A percentile compares a stretch with the other conserved stretches of the same genome.
Evolutionary conservation across 805 yeast genomes (phyloP).

Genomic region (Yarrowia keelungensis): DNA sequence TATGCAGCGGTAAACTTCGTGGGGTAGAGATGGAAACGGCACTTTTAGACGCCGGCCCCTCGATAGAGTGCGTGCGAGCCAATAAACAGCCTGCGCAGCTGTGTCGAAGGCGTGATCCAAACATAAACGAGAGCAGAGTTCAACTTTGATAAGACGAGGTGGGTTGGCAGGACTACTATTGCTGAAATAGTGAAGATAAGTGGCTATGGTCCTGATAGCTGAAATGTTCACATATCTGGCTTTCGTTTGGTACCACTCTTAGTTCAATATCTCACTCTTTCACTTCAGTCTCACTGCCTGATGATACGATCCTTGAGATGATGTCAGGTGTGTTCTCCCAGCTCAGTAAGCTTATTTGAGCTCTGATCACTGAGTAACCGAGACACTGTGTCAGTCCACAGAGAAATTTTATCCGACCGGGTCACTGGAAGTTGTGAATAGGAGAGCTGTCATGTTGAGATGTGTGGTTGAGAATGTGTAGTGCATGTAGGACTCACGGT

Average conservation of each 20-base stretch:
- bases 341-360: background rate
- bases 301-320: background rate
- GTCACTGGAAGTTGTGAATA: no score
- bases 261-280: no score
- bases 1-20: background rate
- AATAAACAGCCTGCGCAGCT: background rate
- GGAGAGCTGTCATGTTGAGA: no score
- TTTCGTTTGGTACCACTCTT: no score
- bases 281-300: no score
- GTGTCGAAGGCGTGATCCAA: constrained; percentile 1
- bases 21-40: constrained; percentile 1
- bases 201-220: no score
- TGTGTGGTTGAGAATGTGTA: no score
- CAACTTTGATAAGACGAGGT: constrained; percentile 5
- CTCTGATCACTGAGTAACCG: background rate
- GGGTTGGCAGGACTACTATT: background rate
- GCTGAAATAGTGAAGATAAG: no score
- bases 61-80: constrained; percentile 5
- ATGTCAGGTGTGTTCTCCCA: background rate
- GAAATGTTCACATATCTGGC: no score
- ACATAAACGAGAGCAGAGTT: background rate
- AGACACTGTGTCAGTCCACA: background rate
- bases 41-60: constrained; percentile 17
- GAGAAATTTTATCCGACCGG: background rate
- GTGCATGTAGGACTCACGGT: no score